These are phyloP conservation scores for Gnetum montanum DNA, from an alignment of 75 land plant species.

Conservation along the genomic window DNA sequence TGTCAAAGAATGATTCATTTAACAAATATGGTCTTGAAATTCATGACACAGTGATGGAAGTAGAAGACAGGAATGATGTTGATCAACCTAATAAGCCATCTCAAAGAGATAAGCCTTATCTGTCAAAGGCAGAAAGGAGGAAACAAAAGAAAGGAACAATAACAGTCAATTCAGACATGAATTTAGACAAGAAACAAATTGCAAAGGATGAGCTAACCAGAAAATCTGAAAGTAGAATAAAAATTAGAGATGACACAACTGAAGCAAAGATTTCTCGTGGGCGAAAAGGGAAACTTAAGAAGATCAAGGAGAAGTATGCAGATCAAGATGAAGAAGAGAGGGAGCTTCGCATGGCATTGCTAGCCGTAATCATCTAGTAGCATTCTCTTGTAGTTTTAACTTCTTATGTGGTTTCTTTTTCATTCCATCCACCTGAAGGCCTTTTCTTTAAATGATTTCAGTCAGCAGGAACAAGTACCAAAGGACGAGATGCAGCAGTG, in stretches of 20 bases:
- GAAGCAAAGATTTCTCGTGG: conserved; percentile 65
- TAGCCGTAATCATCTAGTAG: conserved; percentile 53
- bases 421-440: too few species aligned
- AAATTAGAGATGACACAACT: conserved; percentile 12
- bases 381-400: not conserved
- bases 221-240: conserved; percentile 3
- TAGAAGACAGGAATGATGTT: conserved; percentile 19
- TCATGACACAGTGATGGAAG: conserved; percentile 12
- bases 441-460: conserved; percentile 13
- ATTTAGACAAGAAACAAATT: conserved; percentile 5
- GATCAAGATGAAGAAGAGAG: conserved; percentile 98
- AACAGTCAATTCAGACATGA: conserved; percentile 6
- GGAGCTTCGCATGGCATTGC: conserved; percentile 73
- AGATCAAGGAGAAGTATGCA: conserved; percentile 85
- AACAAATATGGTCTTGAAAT: conserved; percentile 29
- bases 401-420: conserved; percentile 1
- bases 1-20: conserved; percentile 6
- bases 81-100: conserved; percentile 11
- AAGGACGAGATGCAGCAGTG: conserved; percentile 24
- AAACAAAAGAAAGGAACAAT: conserved; percentile 74
- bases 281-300: conserved; percentile 59
- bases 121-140: conserved; percentile 94
- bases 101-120: conserved; percentile 72
- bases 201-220: conserved; percentile 1
- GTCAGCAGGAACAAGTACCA: conserved; percentile 63